Conservation (phyloP, 2,329 filamentous ascomycete species). For the Colletotrichum sp. region DNA sequence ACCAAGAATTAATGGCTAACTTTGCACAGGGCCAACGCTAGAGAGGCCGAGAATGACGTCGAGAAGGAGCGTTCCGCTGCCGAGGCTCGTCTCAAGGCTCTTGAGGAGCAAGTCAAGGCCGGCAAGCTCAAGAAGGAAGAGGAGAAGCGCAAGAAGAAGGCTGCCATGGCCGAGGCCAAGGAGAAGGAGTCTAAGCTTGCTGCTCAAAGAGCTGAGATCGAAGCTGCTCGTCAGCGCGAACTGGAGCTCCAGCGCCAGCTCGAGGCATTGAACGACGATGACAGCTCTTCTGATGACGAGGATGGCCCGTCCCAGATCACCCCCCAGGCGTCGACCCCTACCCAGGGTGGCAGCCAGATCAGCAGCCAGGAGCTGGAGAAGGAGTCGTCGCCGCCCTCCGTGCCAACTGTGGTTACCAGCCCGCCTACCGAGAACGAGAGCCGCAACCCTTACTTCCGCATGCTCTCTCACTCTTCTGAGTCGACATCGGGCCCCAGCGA, state of each 20-base stretch:
- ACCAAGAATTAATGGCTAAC: slow-evolving; percentile 31
- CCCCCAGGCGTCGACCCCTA: slow-evolving; percentile 64
- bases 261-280: slow-evolving; percentile 74
- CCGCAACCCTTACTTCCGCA: slow-evolving; percentile 94
- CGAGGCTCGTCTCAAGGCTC: slow-evolving; percentile 80
- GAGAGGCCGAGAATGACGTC: slow-evolving; percentile 79
- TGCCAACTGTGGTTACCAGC: slow-evolving; percentile 54
- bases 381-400: slow-evolving; percentile 53
- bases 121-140: slow-evolving; percentile 96
- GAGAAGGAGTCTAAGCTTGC: slow-evolving; percentile 87
- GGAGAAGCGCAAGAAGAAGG: slow-evolving; percentile 91
- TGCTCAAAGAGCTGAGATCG: slow-evolving; percentile 87
- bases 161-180: slow-evolving; percentile 82
- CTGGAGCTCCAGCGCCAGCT: slow-evolving; percentile 88
- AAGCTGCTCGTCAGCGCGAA: slow-evolving; percentile 88
- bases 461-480: slow-evolving; percentile 74
- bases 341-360: slow-evolving; percentile 53
- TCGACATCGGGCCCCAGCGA: slow-evolving; percentile 48
- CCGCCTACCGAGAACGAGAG: slow-evolving; percentile 74
- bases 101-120: slow-evolving; percentile 92
- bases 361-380: slow-evolving; percentile 60
- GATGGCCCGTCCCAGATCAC: slow-evolving; percentile 76
- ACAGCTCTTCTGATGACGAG: slow-evolving; percentile 78
- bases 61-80: slow-evolving; percentile 80
- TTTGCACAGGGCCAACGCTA: slow-evolving; percentile 69